A percentile compares a stretch with the other conserved stretches of the same genome.
phyloP scores from a whole-genome alignment of 2,329 filamentous ascomycete species.

The Cordyceps pruinosa region DNA sequence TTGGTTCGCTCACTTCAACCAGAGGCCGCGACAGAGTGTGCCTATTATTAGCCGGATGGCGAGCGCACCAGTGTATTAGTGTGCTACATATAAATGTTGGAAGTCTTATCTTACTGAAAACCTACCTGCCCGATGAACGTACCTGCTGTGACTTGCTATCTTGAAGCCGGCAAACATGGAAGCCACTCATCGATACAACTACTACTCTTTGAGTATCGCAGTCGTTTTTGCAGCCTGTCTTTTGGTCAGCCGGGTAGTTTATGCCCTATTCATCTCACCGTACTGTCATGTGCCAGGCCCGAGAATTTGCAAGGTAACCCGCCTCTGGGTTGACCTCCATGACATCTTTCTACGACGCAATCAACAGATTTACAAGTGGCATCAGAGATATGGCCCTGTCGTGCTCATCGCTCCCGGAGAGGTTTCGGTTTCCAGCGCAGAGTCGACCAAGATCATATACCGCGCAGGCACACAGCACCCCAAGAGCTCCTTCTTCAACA shows the following conservation, averaged over 20 bases:
- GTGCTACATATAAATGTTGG: background rate
- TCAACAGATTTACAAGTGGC: conserved; percentile 2
- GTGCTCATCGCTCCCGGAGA: background rate
- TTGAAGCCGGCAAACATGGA: background rate
- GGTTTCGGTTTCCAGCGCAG: background rate
- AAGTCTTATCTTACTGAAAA: background rate
- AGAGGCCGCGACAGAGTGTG: background rate
- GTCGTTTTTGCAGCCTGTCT: background rate
- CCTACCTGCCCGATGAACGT: background rate
- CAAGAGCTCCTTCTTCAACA: conserved; percentile 4
- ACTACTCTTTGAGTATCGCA: background rate
- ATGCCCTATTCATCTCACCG: background rate
- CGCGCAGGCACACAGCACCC: conserved; percentile 1
- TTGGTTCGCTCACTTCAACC: background rate
- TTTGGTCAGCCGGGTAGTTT: background rate
- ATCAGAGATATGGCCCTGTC: background rate
- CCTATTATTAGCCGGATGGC: background rate
- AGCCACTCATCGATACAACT: background rate
- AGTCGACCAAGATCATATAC: background rate
- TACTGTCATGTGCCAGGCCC: background rate
- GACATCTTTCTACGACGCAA: conserved; percentile 4
- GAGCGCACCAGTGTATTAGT: background rate
- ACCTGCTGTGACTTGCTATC: background rate
- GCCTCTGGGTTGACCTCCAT: conserved; percentile 1
- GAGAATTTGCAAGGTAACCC: background rate